Evolutionary conservation across 495 filamentous ascomycete genomes (phyloP).

Genomic region (Podospora pseudopauciseta): DNA sequence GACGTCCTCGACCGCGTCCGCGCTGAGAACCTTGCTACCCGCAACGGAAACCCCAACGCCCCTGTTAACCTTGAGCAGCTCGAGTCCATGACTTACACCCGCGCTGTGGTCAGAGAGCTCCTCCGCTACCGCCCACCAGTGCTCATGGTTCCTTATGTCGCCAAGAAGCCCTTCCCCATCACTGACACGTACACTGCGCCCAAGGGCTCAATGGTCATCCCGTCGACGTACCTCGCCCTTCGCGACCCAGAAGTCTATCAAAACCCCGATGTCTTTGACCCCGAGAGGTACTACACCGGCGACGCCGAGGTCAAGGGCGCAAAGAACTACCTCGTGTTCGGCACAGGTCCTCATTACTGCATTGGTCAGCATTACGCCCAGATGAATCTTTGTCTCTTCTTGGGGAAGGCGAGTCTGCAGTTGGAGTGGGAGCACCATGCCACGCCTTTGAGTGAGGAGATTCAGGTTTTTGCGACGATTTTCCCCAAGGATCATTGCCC

Average conservation of each 20-base stretch:
- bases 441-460: conserved; percentile 80
- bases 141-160: conserved; percentile 94
- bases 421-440: conserved; percentile 88
- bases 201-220: conserved; percentile 93
- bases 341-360: conserved; percentile 95
- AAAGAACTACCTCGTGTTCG: conserved; percentile 98
- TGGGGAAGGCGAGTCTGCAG: conserved; percentile 88
- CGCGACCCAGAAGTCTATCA: conserved; percentile 93
- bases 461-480: conserved; percentile 97
- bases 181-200: conserved; percentile 81
- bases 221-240: conserved; percentile 82
- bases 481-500: conserved; percentile 68
- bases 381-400: conserved; percentile 81
- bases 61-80: conserved; percentile 76
- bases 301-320: conserved; percentile 79
- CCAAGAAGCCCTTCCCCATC: conserved; percentile 94
- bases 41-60: conserved; percentile 71
- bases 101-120: conserved; percentile 88
- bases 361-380: conserved; percentile 93
- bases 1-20: conserved; percentile 87
- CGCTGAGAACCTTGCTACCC: conserved; percentile 78
- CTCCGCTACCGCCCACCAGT: conserved; percentile 95
- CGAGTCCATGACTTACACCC: conserved; percentile 85
- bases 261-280: conserved; percentile 82
- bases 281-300: conserved; percentile 89